phyloP scores from a whole-genome alignment of 208 protist genomes.

The Leptomonas seymouri region DNA sequence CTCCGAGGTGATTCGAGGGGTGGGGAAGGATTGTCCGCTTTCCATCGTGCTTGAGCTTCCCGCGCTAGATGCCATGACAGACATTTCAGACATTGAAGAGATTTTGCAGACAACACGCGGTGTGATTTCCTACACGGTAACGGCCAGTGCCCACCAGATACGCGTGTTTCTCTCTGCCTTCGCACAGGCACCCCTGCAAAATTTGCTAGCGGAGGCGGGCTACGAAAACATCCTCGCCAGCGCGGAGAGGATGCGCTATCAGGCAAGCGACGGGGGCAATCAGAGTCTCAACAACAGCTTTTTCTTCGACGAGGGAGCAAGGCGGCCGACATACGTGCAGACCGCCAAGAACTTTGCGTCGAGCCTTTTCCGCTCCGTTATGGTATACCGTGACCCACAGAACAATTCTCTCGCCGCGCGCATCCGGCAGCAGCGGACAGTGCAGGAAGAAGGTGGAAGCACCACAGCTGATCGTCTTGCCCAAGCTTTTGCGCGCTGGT shows the following conservation, averaged over 20 bases:
- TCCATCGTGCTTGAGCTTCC: constrained; percentile 80
- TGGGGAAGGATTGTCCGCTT: constrained; percentile 47
- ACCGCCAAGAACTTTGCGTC: constrained; percentile 62
- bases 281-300: constrained; percentile 41
- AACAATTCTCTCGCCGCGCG: constrained; percentile 65
- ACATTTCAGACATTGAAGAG: constrained; percentile 68
- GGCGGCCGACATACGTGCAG: constrained; percentile 60
- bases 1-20: constrained; percentile 19
- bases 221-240: constrained; percentile 59
- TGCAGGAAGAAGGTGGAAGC: constrained; percentile 31
- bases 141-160: constrained; percentile 54
- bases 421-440: constrained; percentile 56
- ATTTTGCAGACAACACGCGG: constrained; percentile 82
- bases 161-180: constrained; percentile 64
- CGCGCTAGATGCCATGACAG: constrained; percentile 57
- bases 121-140: constrained; percentile 85
- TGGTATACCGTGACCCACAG: constrained; percentile 53
- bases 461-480: constrained; percentile 45
- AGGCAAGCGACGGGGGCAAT: constrained; percentile 21
- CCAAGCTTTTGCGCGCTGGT: constrained; percentile 72
- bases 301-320: constrained; percentile 59
- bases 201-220: constrained; percentile 46
- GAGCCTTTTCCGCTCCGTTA: constrained; percentile 61
- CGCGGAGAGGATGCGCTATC: constrained; percentile 31
- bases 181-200: constrained; percentile 42